These are phyloP conservation scores for Melastoma malabathricum DNA, from an alignment of 345 rosid species.

Conservation along the genomic window DNA sequence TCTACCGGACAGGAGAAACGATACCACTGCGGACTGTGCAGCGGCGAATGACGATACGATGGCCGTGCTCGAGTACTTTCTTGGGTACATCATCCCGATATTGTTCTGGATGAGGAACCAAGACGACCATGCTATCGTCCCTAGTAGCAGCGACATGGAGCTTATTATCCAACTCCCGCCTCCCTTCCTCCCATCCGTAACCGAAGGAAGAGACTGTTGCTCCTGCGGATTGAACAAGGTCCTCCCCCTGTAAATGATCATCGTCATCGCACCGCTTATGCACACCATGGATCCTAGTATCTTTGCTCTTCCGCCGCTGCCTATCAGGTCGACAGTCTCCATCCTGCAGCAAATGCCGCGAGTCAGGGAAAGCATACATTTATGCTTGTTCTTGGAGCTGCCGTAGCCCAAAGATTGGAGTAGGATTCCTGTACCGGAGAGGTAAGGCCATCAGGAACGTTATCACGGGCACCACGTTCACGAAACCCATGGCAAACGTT, in stretches of 20 bases:
- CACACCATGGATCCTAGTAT: slow-evolving; percentile 4
- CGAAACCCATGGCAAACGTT: slow-evolving; percentile 45
- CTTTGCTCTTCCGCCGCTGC: slow-evolving; percentile 12
- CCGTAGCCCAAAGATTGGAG: too few relatives aligned
- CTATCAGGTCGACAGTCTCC: slow-evolving; percentile 26
- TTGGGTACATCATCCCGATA: too few relatives aligned
- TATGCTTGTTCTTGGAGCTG: too few relatives aligned
- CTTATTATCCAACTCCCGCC: too few relatives aligned
- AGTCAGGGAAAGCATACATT: not conserved
- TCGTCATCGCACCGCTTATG: not conserved
- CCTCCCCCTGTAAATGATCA: slow-evolving; percentile 21
- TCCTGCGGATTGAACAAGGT: slow-evolving; percentile 15
- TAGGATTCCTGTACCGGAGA: slow-evolving; percentile 25
- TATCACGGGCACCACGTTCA: slow-evolving; percentile 52
- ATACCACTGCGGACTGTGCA: slow-evolving; percentile 14
- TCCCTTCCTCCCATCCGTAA: too few relatives aligned
- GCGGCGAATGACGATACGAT: slow-evolving; percentile 44
- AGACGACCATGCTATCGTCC: too few relatives aligned
- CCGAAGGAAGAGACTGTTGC: too few relatives aligned
- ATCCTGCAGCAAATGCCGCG: slow-evolving; percentile 17
- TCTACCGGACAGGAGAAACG: too few relatives aligned
- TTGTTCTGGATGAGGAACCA: too few relatives aligned
- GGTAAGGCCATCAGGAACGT: slow-evolving; percentile 53
- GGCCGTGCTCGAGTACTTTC: slow-evolving; percentile 43
- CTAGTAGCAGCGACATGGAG: too few relatives aligned